Percentiles rank a stretch among this genome's conserved stretches.
These are phyloP conservation scores for Puccinia triticina DNA, from an alignment of 1,284 basidiomycete genomes.

Conservation along the genomic window DNA sequence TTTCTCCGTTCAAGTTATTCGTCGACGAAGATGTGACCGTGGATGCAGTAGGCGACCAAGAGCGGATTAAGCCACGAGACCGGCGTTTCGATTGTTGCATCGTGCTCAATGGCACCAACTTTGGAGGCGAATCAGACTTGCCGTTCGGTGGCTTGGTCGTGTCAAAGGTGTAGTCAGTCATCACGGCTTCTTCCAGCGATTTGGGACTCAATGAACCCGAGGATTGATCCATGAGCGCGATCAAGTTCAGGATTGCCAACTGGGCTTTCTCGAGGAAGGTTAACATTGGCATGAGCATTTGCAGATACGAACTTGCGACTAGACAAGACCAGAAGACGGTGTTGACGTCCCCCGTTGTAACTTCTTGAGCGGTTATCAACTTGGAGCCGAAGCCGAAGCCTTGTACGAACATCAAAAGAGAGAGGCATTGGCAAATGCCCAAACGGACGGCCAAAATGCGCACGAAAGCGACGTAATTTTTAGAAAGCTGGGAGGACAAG, in stretches of 20 bases:
- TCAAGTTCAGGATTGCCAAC: slow-evolving; percentile 73
- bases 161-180: not conserved
- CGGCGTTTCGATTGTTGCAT: slow-evolving; percentile 24
- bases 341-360: slow-evolving; percentile 78
- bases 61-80: not conserved
- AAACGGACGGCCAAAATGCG: slow-evolving; percentile 75
- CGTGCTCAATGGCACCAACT: slow-evolving; percentile 33
- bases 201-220: slow-evolving; percentile 43
- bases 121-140: slow-evolving; percentile 37
- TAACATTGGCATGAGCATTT: slow-evolving; percentile 80
- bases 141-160: not conserved
- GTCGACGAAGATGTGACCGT: slow-evolving; percentile 9
- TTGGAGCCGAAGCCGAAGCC: slow-evolving; percentile 95
- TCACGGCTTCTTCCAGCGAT: not conserved
- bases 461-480: slow-evolving; percentile 64
- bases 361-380: slow-evolving; percentile 74
- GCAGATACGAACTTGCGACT: slow-evolving; percentile 81
- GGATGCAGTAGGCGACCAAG: slow-evolving; percentile 41
- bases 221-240: slow-evolving; percentile 67
- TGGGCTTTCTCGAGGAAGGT: slow-evolving; percentile 82
- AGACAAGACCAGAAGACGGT: slow-evolving; percentile 95
- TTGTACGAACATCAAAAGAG: slow-evolving; percentile 90
- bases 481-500: slow-evolving; percentile 65
- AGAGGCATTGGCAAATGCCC: slow-evolving; percentile 73
- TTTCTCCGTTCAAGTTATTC: not conserved